These are phyloP conservation scores for Xanthoconium purpureum DNA, from an alignment of 768 basidiomycete genomes.

Conservation along the genomic window DNA sequence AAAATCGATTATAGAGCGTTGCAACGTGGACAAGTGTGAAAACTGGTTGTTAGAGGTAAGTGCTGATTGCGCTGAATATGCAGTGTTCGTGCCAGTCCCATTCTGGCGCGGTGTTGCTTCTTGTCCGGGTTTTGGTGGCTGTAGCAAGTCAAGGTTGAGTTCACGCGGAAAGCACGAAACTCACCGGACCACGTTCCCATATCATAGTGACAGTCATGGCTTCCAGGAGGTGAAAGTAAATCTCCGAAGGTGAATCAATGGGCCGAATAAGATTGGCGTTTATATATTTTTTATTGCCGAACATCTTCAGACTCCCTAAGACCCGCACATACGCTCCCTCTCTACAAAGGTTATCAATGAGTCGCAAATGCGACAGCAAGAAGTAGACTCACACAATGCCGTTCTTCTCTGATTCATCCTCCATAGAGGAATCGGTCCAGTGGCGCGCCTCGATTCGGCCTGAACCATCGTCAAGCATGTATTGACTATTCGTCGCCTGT, in stretches of 20 bases:
- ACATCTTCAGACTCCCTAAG: conserved; percentile 77
- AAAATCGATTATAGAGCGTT: conserved; percentile 64
- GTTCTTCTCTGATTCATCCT: conserved; percentile 50
- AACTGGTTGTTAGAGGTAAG: conserved; percentile 42
- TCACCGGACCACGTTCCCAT: conserved; percentile 64
- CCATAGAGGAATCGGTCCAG: conserved; percentile 71
- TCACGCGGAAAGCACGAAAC: conserved; percentile 17
- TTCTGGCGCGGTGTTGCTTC: conserved; percentile 8
- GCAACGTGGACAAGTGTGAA: conserved; percentile 53
- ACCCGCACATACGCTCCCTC: conserved; percentile 78
- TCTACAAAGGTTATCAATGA: conserved; percentile 35
- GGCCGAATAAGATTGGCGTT: conserved; percentile 72
- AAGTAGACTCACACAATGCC: conserved; percentile 43
- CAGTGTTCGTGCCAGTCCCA: conserved; percentile 30
- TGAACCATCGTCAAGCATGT: conserved; percentile 83
- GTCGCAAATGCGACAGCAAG: background rate
- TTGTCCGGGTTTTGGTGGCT: conserved; percentile 37
- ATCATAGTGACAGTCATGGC: conserved; percentile 64
- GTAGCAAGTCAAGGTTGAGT: background rate
- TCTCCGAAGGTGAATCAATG: conserved; percentile 68
- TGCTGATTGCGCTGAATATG: conserved; percentile 41
- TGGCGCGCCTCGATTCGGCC: conserved; percentile 73
- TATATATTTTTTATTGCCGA: conserved; percentile 78
- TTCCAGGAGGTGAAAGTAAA: conserved; percentile 80
- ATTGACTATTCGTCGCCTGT: conserved; percentile 79